These are phyloP conservation scores for Nicotiana tabacum DNA, from an alignment of 257 asterid genomes.

Conservation along the genomic window DNA sequence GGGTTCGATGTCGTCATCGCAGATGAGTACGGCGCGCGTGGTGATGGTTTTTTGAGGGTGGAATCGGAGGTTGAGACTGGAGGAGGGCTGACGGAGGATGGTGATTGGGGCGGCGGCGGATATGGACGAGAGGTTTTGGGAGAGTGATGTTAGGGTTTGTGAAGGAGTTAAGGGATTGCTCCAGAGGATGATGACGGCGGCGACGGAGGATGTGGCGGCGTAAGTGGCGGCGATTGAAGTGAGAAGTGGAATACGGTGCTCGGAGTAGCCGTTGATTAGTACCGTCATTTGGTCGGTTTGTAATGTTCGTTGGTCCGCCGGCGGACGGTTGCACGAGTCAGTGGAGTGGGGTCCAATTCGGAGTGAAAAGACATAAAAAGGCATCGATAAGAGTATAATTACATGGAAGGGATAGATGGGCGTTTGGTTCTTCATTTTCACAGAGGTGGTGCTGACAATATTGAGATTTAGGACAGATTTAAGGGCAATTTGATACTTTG, in stretches of 20 bases:
- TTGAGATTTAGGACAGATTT: slow-evolving; percentile 3
- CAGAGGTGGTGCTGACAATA: slow-evolving; percentile 1
- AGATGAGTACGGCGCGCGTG: slow-evolving; percentile 72
- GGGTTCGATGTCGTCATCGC: slow-evolving; percentile 80
- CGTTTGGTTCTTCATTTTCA: slow-evolving; percentile 9
- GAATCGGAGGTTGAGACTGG: slow-evolving; percentile 83
- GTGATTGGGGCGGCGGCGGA: slow-evolving; percentile 26
- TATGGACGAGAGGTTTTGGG: slow-evolving; percentile 42
- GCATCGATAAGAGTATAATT: slow-evolving; percentile 18
- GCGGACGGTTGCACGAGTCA: slow-evolving; percentile 23
- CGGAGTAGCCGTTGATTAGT: slow-evolving; percentile 83
- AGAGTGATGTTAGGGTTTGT: slow-evolving; percentile 40
- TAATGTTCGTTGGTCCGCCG: slow-evolving; percentile 39
- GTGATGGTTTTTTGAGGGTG: slow-evolving; percentile 47
- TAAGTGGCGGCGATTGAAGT: slow-evolving; percentile 64
- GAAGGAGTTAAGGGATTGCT: slow-evolving; percentile 70
- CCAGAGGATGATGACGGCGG: slow-evolving; percentile 68
- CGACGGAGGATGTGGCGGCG: slow-evolving; percentile 54
- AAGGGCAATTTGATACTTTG: neutral
- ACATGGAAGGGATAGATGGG: slow-evolving; percentile 12
- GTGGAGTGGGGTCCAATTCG: slow-evolving; percentile 21
- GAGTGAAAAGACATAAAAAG: slow-evolving; percentile 46
- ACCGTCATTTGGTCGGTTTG: slow-evolving; percentile 76
- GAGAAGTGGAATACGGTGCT: slow-evolving; percentile 68
- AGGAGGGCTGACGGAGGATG: slow-evolving; percentile 48